phyloP scores from a whole-genome alignment of 2,329 filamentous ascomycete genomes.

The Dothidotthia symphoricarpi region DNA sequence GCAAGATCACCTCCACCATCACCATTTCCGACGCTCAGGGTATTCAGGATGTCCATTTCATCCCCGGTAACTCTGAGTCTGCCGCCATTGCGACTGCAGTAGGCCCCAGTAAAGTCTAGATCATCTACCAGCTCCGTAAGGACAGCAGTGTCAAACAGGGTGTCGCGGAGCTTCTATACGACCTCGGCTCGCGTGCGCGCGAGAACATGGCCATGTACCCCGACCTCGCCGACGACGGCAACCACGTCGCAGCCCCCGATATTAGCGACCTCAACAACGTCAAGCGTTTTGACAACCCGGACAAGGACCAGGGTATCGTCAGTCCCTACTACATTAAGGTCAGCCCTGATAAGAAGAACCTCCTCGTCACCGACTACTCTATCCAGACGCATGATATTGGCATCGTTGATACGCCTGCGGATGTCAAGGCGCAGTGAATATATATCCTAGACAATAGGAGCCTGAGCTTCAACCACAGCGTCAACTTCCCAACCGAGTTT shows the following conservation, averaged over 20 bases:
- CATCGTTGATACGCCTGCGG: constrained; percentile 60
- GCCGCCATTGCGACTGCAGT: constrained; percentile 62
- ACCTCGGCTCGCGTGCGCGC: constrained; percentile 57
- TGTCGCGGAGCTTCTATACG: constrained; percentile 57
- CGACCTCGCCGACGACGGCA: constrained; percentile 59
- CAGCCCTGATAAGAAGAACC: constrained; percentile 62
- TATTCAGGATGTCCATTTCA: constrained; percentile 66
- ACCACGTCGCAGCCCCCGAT: constrained; percentile 62
- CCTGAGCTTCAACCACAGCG: constrained; percentile 60
- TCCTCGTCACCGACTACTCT: constrained; percentile 65
- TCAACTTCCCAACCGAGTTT: constrained; percentile 57
- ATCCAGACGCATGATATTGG: constrained; percentile 62
- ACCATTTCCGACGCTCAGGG: constrained; percentile 59
- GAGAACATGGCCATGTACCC: constrained; percentile 60
- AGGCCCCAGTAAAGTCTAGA: constrained; percentile 60
- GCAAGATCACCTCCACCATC: constrained; percentile 60
- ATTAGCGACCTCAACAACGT: constrained; percentile 60
- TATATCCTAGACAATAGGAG: constrained; percentile 56
- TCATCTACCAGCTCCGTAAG: constrained; percentile 62
- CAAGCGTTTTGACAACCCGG: constrained; percentile 61
- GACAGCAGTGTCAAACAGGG: constrained; percentile 58
- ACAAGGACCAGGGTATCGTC: constrained; percentile 58
- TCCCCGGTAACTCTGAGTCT: constrained; percentile 58
- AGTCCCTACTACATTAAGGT: constrained; percentile 65
- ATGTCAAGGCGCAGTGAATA: constrained; percentile 63